A percentile compares a stretch with the other conserved stretches of the same genome.
phyloP scores from a whole-genome alignment of 306 rosid species.

The Mucuna pruriens region DNA sequence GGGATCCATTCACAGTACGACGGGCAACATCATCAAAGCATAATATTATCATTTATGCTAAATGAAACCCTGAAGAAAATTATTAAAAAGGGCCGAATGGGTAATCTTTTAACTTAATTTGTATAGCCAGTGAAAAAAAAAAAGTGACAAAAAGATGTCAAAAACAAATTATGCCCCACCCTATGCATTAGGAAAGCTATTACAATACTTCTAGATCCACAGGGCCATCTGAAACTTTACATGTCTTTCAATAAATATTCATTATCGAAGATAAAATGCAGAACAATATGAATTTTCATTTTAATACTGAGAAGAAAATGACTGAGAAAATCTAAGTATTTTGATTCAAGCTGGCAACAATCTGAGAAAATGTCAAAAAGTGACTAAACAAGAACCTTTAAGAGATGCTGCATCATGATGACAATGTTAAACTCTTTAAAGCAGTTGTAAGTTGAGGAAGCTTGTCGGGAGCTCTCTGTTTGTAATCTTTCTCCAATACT shows the following conservation, averaged over 20 bases:
- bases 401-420: conserved; percentile 60
- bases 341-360: conserved; percentile 35
- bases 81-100: background rate
- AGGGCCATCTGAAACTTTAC: conserved; percentile 26
- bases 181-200: conserved; percentile 6
- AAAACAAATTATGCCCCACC: conserved; percentile 18
- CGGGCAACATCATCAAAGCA: background rate
- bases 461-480: conserved; percentile 91
- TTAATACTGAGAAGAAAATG: conserved; percentile 32
- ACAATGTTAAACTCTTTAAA: conserved; percentile 70
- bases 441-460: conserved; percentile 83
- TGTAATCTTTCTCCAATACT: conserved; percentile 91
- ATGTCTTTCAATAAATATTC: conserved; percentile 38
- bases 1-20: background rate
- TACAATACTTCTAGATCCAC: conserved; percentile 32
- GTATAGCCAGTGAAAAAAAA: background rate
- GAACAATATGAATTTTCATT: conserved; percentile 28
- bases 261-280: conserved; percentile 17
- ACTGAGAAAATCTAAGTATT: conserved; percentile 34
- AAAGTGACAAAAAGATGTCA: background rate
- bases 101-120: background rate
- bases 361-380: conserved; percentile 39
- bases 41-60: background rate
- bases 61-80: background rate
- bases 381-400: conserved; percentile 26